phyloP scores from a whole-genome alignment of 164 flowering plant genomes.

The Akebia trifoliata region DNA sequence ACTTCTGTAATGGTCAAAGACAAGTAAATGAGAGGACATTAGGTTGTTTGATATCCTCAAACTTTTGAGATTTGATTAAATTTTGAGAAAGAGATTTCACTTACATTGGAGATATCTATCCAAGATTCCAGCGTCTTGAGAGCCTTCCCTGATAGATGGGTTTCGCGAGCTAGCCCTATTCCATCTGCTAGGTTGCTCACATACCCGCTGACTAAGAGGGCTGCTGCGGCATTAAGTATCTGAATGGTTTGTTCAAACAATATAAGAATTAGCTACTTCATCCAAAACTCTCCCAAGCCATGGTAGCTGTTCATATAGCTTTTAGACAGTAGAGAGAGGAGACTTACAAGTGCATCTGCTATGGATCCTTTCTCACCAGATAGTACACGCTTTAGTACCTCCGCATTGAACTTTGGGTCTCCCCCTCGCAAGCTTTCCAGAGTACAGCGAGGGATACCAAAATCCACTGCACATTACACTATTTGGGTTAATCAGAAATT shows the following conservation, averaged over 20 bases:
- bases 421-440: slow-evolving; percentile 73
- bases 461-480: slow-evolving; percentile 53
- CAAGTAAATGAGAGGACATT: no score
- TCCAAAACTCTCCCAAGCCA: no score
- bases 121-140: slow-evolving; percentile 53
- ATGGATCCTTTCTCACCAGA: slow-evolving; percentile 80
- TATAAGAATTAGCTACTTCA: no score
- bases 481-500: not conserved
- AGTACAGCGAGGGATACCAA: slow-evolving; percentile 89
- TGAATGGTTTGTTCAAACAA: slow-evolving; percentile 19
- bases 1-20: no score
- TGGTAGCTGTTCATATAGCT: no score
- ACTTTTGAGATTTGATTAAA: no score
- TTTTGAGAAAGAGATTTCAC: slow-evolving; percentile 18
- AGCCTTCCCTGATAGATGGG: slow-evolving; percentile 74
- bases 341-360: slow-evolving; percentile 89
- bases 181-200: slow-evolving; percentile 60
- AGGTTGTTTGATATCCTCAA: no score
- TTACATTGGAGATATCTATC: slow-evolving; percentile 54
- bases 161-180: slow-evolving; percentile 64
- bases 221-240: slow-evolving; percentile 86
- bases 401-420: slow-evolving; percentile 69
- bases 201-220: slow-evolving; percentile 60
- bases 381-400: slow-evolving; percentile 52
- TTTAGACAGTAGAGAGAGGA: not conserved